Percentiles rank a stretch among this genome's conserved stretches.
phyloP scores from a whole-genome alignment of 495 filamentous ascomycete species.

The Penicillium salamii region DNA sequence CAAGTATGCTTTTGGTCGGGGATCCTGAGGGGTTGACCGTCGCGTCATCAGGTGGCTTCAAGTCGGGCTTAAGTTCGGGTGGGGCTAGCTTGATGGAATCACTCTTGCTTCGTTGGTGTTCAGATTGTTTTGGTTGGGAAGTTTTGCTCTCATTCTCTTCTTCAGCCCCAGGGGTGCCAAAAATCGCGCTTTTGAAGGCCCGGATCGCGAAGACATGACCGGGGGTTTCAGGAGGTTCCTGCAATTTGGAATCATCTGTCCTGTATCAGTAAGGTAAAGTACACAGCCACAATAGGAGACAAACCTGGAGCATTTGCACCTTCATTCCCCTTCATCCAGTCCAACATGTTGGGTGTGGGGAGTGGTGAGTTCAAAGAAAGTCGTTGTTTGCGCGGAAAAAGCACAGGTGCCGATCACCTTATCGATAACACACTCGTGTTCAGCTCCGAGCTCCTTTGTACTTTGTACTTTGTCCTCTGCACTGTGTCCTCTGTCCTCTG shows the following conservation, averaged over 20 bases:
- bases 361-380: not conserved
- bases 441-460: no score
- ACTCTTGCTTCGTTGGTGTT: slow-evolving; percentile 22
- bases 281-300: not conserved
- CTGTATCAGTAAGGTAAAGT: not conserved
- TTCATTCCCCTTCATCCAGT: slow-evolving; percentile 51
- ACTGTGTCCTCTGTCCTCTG: no score
- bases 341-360: slow-evolving; percentile 45
- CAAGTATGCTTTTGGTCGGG: slow-evolving; percentile 77
- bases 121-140: slow-evolving; percentile 17
- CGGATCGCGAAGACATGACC: slow-evolving; percentile 91
- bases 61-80: slow-evolving; percentile 23
- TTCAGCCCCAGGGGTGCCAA: slow-evolving; percentile 72
- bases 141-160: slow-evolving; percentile 27
- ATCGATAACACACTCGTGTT: not conserved
- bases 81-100: slow-evolving; percentile 19
- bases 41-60: slow-evolving; percentile 24
- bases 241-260: slow-evolving; percentile 35
- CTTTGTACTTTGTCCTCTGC: no score
- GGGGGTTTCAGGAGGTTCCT: slow-evolving; percentile 83
- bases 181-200: slow-evolving; percentile 86
- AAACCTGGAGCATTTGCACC: slow-evolving; percentile 27
- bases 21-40: slow-evolving; percentile 44
- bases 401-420: not conserved
- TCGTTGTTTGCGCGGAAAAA: slow-evolving; percentile 22